Evolutionary conservation across 441 rosid species (phyloP).

Genomic region (Euphorbia celastroides): DNA sequence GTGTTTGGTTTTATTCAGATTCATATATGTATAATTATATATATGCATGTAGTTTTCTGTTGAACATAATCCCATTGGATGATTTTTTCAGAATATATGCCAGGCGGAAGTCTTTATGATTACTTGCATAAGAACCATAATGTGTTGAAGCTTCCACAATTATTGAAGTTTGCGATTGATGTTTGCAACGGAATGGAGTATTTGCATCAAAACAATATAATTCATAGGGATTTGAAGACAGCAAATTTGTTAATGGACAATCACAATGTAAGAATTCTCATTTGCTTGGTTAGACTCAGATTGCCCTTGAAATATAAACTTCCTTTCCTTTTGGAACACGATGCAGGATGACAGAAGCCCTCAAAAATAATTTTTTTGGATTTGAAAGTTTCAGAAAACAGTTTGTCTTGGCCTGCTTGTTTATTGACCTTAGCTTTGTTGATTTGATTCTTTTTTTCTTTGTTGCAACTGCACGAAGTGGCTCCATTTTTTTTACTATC

Average conservation of each 20-base stretch:
- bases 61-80: neutral
- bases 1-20: neutral
- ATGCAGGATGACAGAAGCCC: neutral
- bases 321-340: slow-evolving; percentile 7
- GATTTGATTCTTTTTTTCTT: neutral
- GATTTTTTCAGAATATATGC: slow-evolving; percentile 63
- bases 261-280: slow-evolving; percentile 35
- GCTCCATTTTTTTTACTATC: neutral
- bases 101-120: slow-evolving; percentile 69
- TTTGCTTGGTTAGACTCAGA: slow-evolving; percentile 5
- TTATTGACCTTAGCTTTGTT: neutral
- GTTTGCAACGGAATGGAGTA: slow-evolving; percentile 75
- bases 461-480: neutral
- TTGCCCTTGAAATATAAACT: neutral
- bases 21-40: too few species aligned
- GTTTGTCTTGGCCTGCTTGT: neutral
- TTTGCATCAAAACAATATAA: slow-evolving; percentile 66
- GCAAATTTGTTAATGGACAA: slow-evolving; percentile 73
- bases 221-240: slow-evolving; percentile 79
- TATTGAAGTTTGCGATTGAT: slow-evolving; percentile 64
- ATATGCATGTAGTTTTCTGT: neutral
- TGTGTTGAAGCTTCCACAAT: slow-evolving; percentile 41
- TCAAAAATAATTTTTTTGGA: neutral
- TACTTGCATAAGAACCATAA: slow-evolving; percentile 60
- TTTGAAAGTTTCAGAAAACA: neutral